Evolutionary conservation across 441 rosid species (phyloP).

Genomic region (Populus hybrid): DNA sequence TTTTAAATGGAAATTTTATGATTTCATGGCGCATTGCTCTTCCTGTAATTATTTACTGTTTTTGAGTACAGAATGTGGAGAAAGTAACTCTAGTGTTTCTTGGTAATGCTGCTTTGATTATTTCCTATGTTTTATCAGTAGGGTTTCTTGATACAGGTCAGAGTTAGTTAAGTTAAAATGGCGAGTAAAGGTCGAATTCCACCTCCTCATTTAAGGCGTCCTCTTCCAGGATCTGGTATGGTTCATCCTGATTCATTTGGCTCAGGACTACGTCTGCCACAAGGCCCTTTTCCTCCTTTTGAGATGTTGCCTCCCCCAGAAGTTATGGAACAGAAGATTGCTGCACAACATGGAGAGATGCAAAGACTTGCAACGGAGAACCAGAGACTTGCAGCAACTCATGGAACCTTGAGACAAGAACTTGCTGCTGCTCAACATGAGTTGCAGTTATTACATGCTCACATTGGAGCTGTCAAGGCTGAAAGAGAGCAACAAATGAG

Average conservation of each 20-base stretch:
- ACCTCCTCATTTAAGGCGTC: slow-evolving; percentile 65
- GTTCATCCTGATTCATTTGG: slow-evolving; percentile 56
- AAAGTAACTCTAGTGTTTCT: not conserved
- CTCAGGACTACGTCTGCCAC: slow-evolving; percentile 43
- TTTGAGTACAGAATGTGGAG: not conserved
- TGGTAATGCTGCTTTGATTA: not conserved
- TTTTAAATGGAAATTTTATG: not conserved
- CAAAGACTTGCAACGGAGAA: slow-evolving; percentile 88
- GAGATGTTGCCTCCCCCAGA: slow-evolving; percentile 80
- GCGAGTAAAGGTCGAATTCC: slow-evolving; percentile 81
- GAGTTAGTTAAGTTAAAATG: slow-evolving; percentile 34
- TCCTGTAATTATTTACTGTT: not conserved
- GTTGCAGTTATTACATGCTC: slow-evolving; percentile 70
- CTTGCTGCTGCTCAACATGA: slow-evolving; percentile 91
- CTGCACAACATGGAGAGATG: slow-evolving; percentile 79
- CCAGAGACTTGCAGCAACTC: slow-evolving; percentile 81
- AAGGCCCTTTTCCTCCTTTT: slow-evolving; percentile 53
- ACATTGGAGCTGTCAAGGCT: slow-evolving; percentile 63
- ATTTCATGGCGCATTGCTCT: not conserved
- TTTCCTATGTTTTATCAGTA: not conserved
- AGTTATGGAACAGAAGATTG: slow-evolving; percentile 86
- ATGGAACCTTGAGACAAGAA: slow-evolving; percentile 74
- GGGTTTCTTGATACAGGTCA: slow-evolving; percentile 19
- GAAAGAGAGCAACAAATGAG: slow-evolving; percentile 84
- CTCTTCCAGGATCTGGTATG: slow-evolving; percentile 57